These are phyloP conservation scores for Triticum dicoccoides DNA, from an alignment of 176 grass and related monocot genomes.

Conservation along the genomic window DNA sequence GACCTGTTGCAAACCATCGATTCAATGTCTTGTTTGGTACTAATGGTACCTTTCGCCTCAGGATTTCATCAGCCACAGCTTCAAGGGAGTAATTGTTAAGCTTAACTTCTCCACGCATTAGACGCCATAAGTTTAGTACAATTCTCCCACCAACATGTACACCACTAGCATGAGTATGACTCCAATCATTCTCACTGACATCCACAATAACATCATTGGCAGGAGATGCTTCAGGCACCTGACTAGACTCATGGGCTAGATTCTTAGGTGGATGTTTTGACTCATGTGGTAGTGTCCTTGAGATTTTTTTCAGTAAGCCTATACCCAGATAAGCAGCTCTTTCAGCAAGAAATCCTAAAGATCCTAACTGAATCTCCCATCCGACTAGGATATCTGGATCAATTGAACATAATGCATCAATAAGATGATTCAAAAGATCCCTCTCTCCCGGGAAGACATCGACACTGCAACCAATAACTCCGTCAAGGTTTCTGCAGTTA, in stretches of 20 bases:
- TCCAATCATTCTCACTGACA: conserved; percentile 60
- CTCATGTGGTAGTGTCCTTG: conserved; percentile 62
- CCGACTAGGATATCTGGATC: conserved; percentile 89
- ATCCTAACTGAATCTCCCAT: conserved; percentile 89
- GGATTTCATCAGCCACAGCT: conserved; percentile 82
- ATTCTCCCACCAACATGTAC: conserved; percentile 93
- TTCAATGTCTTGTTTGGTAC: conserved; percentile 78
- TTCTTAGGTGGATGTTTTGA: conserved; percentile 47
- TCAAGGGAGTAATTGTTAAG: conserved; percentile 88
- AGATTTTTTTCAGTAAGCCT: conserved; percentile 82
- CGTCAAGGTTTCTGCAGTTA: conserved; percentile 65
- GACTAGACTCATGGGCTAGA: conserved; percentile 44
- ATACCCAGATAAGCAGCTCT: conserved; percentile 79
- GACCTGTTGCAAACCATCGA: conserved; percentile 78
- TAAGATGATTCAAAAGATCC: conserved; percentile 71
- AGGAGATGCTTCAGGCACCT: conserved; percentile 51
- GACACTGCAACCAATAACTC: conserved; percentile 48
- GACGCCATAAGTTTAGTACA: conserved; percentile 88
- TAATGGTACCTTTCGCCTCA: conserved; percentile 81
- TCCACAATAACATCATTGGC: conserved; percentile 45
- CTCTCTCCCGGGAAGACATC: conserved; percentile 66
- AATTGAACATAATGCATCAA: conserved; percentile 60
- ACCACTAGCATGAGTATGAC: conserved; percentile 70
- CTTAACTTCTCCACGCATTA: conserved; percentile 90
- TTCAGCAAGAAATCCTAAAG: conserved; percentile 88